phyloP scores from a whole-genome alignment of 371 early-diverging fungal species.

The Sanchytrium tribonematis region DNA sequence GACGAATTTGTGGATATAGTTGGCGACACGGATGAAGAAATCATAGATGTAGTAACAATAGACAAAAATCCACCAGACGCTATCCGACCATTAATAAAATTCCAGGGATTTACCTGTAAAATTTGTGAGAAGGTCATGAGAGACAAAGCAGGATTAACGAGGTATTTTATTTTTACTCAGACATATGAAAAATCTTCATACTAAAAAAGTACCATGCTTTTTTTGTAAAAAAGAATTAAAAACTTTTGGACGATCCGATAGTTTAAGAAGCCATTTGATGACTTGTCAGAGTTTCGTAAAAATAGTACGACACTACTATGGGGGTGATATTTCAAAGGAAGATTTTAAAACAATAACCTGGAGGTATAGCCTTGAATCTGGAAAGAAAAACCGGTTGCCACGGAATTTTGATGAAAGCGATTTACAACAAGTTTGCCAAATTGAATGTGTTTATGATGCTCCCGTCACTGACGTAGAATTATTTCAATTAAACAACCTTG shows the following conservation, averaged over 20 bases:
- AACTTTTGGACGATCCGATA: neutral
- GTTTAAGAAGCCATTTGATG: neutral
- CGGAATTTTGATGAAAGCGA: neutral
- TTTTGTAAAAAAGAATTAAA: neutral
- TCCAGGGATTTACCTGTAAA: neutral
- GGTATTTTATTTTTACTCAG: neutral
- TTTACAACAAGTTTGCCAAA: neutral
- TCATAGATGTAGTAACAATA: neutral
- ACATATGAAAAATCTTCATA: neutral
- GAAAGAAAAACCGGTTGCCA: neutral
- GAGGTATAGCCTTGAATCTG: neutral
- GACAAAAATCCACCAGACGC: conserved; percentile 1
- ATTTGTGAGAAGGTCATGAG: neutral
- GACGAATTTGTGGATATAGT: neutral
- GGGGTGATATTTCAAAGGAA: neutral
- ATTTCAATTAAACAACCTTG: neutral
- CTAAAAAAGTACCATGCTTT: neutral
- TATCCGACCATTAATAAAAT: neutral
- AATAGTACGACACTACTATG: neutral
- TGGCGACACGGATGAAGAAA: neutral
- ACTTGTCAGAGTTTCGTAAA: neutral
- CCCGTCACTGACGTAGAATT: neutral
- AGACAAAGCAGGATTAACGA: neutral
- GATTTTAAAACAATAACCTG: neutral
- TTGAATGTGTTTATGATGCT: neutral